Evolutionary conservation across 2,329 filamentous ascomycete genomes (phyloP).

Genomic region (Arthroderma sp.): DNA sequence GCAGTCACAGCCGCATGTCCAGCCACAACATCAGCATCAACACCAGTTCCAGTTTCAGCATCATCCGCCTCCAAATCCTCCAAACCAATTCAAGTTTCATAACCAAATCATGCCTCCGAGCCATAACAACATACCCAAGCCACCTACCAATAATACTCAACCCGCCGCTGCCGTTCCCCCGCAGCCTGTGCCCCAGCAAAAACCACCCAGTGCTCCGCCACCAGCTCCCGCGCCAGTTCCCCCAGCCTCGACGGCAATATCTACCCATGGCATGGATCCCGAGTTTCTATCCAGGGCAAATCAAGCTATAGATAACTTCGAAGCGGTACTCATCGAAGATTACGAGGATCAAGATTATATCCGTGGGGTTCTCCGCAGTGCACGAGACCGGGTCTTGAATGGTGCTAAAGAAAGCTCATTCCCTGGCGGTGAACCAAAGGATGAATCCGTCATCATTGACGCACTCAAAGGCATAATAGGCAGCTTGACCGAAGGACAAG

Average conservation of each 20-base stretch:
- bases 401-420: slow-evolving; percentile 30
- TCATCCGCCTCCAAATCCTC: slow-evolving; percentile 1
- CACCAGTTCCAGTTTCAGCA: neutral
- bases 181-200: neutral
- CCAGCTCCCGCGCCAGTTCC: slow-evolving; percentile 6
- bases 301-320: slow-evolving; percentile 33
- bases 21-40: neutral
- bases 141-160: slow-evolving; percentile 12
- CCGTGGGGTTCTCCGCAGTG: slow-evolving; percentile 30
- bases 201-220: slow-evolving; percentile 6
- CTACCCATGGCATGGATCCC: slow-evolving; percentile 15
- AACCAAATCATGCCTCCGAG: slow-evolving; percentile 10
- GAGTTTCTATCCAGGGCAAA: slow-evolving; percentile 29
- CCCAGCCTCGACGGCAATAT: slow-evolving; percentile 6
- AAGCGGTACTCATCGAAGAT: slow-evolving; percentile 32
- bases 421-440: slow-evolving; percentile 31
- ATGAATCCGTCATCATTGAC: slow-evolving; percentile 31
- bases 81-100: slow-evolving; percentile 2
- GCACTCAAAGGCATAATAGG: slow-evolving; percentile 28
- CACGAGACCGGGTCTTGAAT: slow-evolving; percentile 28
- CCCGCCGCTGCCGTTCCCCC: slow-evolving; percentile 8
- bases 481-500: slow-evolving; percentile 21
- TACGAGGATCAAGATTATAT: slow-evolving; percentile 35
- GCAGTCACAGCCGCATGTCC: neutral
- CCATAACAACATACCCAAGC: slow-evolving; percentile 12